Conservation (phyloP, 2,329 filamentous ascomycete genomes). For the Pyricularia pennisetigena region DNA sequence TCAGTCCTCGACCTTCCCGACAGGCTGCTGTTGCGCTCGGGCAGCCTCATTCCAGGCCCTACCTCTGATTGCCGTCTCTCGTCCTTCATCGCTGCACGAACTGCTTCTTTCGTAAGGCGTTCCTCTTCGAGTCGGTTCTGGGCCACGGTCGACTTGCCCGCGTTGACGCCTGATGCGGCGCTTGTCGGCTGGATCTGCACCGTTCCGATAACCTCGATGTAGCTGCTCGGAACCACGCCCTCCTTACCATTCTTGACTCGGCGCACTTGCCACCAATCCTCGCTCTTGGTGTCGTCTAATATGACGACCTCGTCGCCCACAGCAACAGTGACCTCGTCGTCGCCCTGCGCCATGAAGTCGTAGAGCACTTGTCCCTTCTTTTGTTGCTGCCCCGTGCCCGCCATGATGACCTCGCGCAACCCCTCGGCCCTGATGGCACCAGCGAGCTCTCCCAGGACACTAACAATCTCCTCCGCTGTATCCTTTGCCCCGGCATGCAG, state of each 20-base stretch:
- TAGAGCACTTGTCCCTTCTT: slow-evolving; percentile 85
- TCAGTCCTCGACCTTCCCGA: slow-evolving; percentile 47
- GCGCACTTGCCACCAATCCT: slow-evolving; percentile 97
- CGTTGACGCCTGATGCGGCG: slow-evolving; percentile 38
- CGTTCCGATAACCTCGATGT: slow-evolving; percentile 77
- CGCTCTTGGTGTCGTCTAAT: slow-evolving; percentile 81
- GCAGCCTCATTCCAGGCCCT: slow-evolving; percentile 67
- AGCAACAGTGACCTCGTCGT: slow-evolving; percentile 90
- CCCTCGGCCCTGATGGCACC: slow-evolving; percentile 78
- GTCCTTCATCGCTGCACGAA: slow-evolving; percentile 50
- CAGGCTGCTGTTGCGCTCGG: slow-evolving; percentile 72
- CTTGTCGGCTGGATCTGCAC: slow-evolving; percentile 39
- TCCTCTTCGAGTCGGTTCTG: slow-evolving; percentile 74
- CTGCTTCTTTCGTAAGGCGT: slow-evolving; percentile 69
- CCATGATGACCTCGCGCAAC: slow-evolving; percentile 75
- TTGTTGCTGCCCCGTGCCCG: slow-evolving; percentile 54
- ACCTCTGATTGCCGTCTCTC: slow-evolving; percentile 56
- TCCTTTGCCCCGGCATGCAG: slow-evolving; percentile 97
- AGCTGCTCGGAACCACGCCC: slow-evolving; percentile 93
- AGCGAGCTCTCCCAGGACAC: slow-evolving; percentile 77
- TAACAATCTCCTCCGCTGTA: slow-evolving; percentile 87
- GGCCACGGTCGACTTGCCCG: slow-evolving; percentile 57
- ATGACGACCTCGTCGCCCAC: slow-evolving; percentile 86
- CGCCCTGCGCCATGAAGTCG: slow-evolving; percentile 92
- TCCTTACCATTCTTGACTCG: slow-evolving; percentile 86